Conservation (phyloP, 345 rosid genomes). For the Eucalyptus globulus region DNA sequence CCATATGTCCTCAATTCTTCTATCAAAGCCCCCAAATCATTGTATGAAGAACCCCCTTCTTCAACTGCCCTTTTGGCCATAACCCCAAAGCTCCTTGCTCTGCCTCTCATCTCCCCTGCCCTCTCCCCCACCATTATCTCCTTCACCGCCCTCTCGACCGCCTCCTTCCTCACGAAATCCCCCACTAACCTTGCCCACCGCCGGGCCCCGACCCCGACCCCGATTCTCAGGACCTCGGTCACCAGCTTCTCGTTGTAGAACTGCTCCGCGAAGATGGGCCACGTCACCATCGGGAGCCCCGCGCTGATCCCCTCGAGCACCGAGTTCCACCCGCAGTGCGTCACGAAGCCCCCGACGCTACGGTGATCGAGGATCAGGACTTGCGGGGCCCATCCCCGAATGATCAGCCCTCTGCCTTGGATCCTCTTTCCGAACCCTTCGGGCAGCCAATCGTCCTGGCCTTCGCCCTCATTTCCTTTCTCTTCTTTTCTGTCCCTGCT, state of each 20-base stretch:
- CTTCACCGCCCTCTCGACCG: slow-evolving; percentile 19
- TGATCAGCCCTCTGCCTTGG: slow-evolving; percentile 24
- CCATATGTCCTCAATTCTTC: not conserved
- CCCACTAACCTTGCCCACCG: slow-evolving; percentile 1
- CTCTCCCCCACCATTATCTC: slow-evolving; percentile 19
- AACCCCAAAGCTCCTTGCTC: slow-evolving; percentile 1
- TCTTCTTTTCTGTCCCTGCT: not conserved
- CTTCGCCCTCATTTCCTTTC: not conserved
- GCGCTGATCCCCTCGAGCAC: slow-evolving; percentile 33
- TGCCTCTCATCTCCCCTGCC: slow-evolving; percentile 12
- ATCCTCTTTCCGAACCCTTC: slow-evolving; percentile 22
- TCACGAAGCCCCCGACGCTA: slow-evolving; percentile 40
- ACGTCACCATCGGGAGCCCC: slow-evolving; percentile 46
- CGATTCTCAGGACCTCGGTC: slow-evolving; percentile 20
- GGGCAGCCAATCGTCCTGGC: slow-evolving; percentile 22
- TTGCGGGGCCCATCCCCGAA: slow-evolving; percentile 60
- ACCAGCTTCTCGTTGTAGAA: slow-evolving; percentile 44
- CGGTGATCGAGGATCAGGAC: slow-evolving; percentile 44
- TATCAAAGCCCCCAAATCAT: slow-evolving; percentile 9
- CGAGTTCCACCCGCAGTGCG: slow-evolving; percentile 62
- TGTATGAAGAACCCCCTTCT: slow-evolving; percentile 23
- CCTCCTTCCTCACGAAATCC: slow-evolving; percentile 15
- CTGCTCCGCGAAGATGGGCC: slow-evolving; percentile 35
- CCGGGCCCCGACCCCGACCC: slow-evolving; percentile 24
- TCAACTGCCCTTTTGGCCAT: slow-evolving; percentile 18